Conservation (phyloP, 2,329 filamentous ascomycete species). For the Phoma sp. region DNA sequence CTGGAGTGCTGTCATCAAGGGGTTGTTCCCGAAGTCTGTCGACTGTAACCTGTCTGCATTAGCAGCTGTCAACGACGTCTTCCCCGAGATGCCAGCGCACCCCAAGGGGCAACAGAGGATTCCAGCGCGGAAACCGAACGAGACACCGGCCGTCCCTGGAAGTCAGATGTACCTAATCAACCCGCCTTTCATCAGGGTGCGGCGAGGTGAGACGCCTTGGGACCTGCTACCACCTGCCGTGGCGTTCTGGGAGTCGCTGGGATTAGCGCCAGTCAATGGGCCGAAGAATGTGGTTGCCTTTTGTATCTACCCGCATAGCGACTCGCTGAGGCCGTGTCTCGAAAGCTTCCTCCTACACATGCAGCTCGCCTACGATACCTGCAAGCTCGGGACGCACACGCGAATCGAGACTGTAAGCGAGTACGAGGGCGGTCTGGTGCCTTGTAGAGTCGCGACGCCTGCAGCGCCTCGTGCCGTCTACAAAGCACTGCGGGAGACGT, state of each 20-base stretch:
- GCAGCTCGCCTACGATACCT: conserved; percentile 73
- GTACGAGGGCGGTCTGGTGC: conserved; percentile 43
- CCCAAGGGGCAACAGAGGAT: conserved; percentile 45
- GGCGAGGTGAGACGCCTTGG: conserved; percentile 70
- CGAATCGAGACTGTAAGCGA: conserved; percentile 50
- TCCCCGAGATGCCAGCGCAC: conserved; percentile 46
- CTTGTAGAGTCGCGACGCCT: conserved; percentile 29
- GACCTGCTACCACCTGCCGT: conserved; percentile 78
- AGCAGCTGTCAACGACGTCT: conserved; percentile 53
- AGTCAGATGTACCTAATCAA: conserved; percentile 58
- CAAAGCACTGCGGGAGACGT: conserved; percentile 43
- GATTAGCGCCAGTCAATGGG: conserved; percentile 73
- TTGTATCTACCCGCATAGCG: conserved; percentile 72
- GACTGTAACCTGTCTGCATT: conserved; percentile 43
- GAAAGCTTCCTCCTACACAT: conserved; percentile 71
- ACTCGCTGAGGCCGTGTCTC: conserved; percentile 67
- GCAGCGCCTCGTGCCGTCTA: conserved; percentile 32
- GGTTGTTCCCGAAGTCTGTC: conserved; percentile 38
- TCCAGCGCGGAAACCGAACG: conserved; percentile 40
- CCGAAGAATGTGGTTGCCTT: conserved; percentile 73
- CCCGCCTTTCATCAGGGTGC: conserved; percentile 74
- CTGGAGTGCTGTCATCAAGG: conserved; percentile 33
- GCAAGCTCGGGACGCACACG: conserved; percentile 72
- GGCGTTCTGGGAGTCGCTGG: conserved; percentile 81
- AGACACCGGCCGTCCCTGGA: conserved; percentile 33